Base-by-base conservation (phyloP, 306 rosid genomes). In the Delonix regia region DNA sequence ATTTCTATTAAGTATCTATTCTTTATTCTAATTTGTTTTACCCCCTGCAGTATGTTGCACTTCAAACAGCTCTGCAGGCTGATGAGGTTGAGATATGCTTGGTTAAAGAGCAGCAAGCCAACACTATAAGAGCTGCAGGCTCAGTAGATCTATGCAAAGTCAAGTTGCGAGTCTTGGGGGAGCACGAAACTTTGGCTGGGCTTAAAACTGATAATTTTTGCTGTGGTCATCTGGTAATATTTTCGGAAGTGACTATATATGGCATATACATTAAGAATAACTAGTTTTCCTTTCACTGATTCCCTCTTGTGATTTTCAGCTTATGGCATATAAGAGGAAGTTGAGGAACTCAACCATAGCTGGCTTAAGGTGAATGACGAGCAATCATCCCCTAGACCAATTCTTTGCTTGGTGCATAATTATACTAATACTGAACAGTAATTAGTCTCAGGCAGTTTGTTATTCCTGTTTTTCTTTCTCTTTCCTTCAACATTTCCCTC, bases 311-410 rank as follows among this genome's bases (percentile, higher is more conserved):
- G 27, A n/a, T 75, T 81, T 73, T 30, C 86, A 92, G 95, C 85
- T 90, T 76, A 80, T 92, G 75, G 89, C 90, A 27, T 92, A 87
- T 62, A 86, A 78, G 90, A 92, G 81, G 84, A 86, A 86, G 76
- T 71, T 62, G 83, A 21, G 77, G 80, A 44, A 73, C 81, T 78
- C 82, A 11, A 74, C 66, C 30, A 41, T 41, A 70, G 39, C 74
- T 79, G 45, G 19, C 59, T 53, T 73, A 53, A 45, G 61, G 12
- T 38, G 73, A 84, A 51, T 59, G 78, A 64, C 45, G 41, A 61
- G 36, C 22, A 27, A 57, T 57, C 48, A 57, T 28, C 64, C 12
- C 56, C 34, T 45, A 41, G n/a, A 59, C 62, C 74, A 14, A 55
- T 77, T 38, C 55, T 80, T 28, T 48, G 4, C 53, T 70, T n/a